These are phyloP conservation scores for Ganoderma boninense DNA, from an alignment of 1,284 basidiomycete genomes.

Conservation along the genomic window DNA sequence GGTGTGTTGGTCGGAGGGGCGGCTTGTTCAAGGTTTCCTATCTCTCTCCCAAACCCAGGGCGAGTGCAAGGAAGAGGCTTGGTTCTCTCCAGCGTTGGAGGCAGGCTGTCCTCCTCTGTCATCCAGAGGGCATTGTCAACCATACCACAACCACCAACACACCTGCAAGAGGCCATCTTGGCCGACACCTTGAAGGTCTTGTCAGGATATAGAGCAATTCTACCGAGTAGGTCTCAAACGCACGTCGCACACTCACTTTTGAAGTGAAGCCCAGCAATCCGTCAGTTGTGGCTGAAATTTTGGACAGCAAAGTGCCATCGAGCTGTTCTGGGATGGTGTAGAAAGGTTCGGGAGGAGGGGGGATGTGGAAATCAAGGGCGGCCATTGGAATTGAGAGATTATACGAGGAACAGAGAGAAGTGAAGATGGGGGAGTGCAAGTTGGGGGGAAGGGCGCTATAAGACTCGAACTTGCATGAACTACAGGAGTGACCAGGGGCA, in stretches of 20 bases:
- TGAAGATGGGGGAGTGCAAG: not conserved
- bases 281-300: no score
- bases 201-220: not conserved
- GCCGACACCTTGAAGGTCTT: not conserved
- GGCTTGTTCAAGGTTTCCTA: not conserved
- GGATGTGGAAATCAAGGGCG: no score
- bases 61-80: not conserved
- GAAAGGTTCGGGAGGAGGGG: no score
- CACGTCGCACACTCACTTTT: not conserved
- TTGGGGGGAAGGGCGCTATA: not conserved
- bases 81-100: not conserved
- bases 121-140: not conserved
- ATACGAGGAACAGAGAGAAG: no score
- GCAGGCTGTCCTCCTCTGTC: not conserved
- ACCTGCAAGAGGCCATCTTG: not conserved
- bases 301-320: no score
- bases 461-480: not conserved
- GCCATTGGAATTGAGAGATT: not conserved
- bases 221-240: not conserved
- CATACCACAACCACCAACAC: not conserved
- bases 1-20: not conserved
- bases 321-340: no score
- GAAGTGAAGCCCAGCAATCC: no score
- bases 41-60: not conserved
- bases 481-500: not conserved